phyloP scores from a whole-genome alignment of 257 asterid genomes.

The Buddleja alternifolia region DNA sequence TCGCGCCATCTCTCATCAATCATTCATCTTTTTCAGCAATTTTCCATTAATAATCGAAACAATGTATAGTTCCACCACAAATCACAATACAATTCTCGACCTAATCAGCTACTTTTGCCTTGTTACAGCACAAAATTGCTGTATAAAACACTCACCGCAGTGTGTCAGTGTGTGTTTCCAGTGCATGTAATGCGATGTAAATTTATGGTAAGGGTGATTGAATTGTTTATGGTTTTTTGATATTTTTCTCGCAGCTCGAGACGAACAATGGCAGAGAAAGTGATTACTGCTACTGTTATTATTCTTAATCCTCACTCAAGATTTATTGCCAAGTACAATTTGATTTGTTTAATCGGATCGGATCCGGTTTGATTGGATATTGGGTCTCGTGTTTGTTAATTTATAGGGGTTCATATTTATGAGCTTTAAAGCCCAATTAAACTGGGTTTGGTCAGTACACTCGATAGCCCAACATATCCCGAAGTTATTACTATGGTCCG shows the following conservation, averaged over 20 bases:
- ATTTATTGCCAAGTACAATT: neutral
- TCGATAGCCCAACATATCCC: too few species aligned
- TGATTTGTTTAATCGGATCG: neutral
- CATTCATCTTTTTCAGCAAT: constrained; percentile 33
- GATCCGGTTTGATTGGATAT: too few species aligned
- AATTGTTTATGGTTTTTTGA: constrained; percentile 5
- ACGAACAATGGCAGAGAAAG: constrained; percentile 27
- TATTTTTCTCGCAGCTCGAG: constrained; percentile 31
- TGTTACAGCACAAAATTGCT: neutral
- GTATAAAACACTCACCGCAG: constrained; percentile 9
- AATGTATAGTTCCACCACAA: neutral
- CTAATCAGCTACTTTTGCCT: neutral
- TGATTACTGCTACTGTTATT: neutral
- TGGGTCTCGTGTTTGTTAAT: too few species aligned
- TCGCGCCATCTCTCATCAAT: constrained; percentile 61
- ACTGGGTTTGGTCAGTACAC: too few species aligned
- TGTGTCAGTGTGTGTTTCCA: constrained; percentile 5
- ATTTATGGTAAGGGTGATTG: neutral
- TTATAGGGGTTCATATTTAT: neutral
- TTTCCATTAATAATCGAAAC: neutral
- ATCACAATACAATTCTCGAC: too few species aligned
- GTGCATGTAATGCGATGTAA: constrained; percentile 8
- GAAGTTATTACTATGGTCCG: too few species aligned
- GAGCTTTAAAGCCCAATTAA: neutral
- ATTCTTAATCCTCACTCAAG: constrained; percentile 23